phyloP scores from a whole-genome alignment of 495 filamentous ascomycete genomes.

The Tuber magnatum region DNA sequence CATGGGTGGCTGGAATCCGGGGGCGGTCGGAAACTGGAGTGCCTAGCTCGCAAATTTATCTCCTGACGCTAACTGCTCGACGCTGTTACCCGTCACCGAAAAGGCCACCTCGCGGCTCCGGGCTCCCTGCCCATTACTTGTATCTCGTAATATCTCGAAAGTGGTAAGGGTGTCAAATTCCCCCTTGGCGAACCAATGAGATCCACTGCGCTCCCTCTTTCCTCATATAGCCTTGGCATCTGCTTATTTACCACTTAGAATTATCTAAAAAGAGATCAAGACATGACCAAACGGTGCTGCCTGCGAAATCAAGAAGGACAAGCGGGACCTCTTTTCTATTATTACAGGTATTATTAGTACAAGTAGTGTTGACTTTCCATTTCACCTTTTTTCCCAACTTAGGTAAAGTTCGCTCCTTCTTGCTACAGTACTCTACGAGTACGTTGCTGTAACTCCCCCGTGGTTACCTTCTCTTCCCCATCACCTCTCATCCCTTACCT shows the following conservation, averaged over 20 bases:
- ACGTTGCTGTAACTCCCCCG: conserved; percentile 1
- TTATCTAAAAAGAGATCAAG: conserved; percentile 16
- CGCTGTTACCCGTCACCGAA: background rate
- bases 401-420: background rate
- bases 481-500: conserved; percentile 2
- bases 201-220: background rate
- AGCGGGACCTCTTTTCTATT: conserved; percentile 15
- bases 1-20: no score
- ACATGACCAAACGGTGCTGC: conserved; percentile 13
- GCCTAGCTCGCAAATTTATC: no score
- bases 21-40: no score
- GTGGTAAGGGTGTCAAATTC: conserved; percentile 37
- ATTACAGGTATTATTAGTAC: conserved; percentile 2
- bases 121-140: background rate
- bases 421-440: no score
- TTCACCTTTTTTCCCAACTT: background rate
- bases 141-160: background rate
- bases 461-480: conserved; percentile 4
- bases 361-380: background rate
- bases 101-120: background rate
- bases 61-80: no score
- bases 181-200: conserved; percentile 30
- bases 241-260: conserved; percentile 17
- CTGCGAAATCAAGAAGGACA: conserved; percentile 7
- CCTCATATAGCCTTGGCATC: conserved; percentile 7